These are phyloP conservation scores for Colletotrichum sp. DNA, from an alignment of 2,329 filamentous ascomycete genomes.

Conservation along the genomic window DNA sequence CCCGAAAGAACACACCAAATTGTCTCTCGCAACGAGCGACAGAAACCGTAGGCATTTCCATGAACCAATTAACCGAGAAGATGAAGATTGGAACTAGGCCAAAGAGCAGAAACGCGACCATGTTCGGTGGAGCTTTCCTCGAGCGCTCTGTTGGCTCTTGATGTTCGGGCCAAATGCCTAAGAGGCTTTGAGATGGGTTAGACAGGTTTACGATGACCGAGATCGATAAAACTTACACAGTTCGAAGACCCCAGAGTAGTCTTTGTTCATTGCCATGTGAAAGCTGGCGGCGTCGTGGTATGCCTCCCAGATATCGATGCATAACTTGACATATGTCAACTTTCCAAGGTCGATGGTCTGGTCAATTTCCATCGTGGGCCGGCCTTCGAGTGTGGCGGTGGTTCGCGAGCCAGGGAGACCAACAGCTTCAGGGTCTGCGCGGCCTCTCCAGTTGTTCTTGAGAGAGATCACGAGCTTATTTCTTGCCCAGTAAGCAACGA, in stretches of 20 bases:
- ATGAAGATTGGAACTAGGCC: not conserved
- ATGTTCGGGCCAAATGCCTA: not conserved
- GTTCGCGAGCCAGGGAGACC: not conserved
- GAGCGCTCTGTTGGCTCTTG: not conserved
- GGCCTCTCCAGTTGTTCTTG: not conserved
- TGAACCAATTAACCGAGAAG: not conserved
- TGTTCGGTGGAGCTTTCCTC: not conserved
- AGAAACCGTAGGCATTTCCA: too few species aligned
- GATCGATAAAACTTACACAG: not conserved
- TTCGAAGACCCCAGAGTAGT: not conserved
- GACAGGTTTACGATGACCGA: not conserved
- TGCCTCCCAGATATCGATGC: not conserved
- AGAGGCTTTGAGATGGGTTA: not conserved
- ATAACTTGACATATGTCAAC: not conserved
- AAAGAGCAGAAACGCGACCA: not conserved
- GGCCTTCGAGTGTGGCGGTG: not conserved
- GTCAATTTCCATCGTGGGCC: not conserved
- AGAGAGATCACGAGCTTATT: not conserved
- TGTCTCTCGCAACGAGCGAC: too few species aligned
- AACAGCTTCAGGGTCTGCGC: not conserved
- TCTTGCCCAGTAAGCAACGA: not conserved
- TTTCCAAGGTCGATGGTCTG: not conserved
- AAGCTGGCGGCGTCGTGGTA: not conserved
- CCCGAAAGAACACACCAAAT: too few species aligned
- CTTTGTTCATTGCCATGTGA: not conserved